Base-by-base conservation (phyloP, 768 basidiomycete species). In the Amanita exitialis region DNA sequence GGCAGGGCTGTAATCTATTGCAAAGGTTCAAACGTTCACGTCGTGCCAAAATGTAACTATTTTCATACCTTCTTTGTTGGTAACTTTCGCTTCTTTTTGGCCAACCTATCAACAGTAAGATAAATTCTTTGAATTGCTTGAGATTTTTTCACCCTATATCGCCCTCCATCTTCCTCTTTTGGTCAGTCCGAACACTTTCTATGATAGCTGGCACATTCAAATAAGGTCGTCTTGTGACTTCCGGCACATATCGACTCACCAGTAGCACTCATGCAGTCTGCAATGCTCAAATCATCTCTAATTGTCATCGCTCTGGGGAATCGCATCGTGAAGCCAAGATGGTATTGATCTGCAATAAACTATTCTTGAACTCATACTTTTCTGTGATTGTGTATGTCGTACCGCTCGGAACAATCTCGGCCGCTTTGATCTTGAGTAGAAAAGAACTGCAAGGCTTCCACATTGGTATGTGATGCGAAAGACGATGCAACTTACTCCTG, bases 351-450 rank as follows among this genome's bases (percentile, higher is more conserved):
- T 82, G 37, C 3, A 12, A 56, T 44, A 20, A 41, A 47, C 43
- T 39, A 38, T 35, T 50, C 28, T 38, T 7, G 3, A 46, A 53
- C 6, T 12, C 15, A 34, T 15, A 4, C 9, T 27, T 5, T 12
- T 30, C 36, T 23, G n/a, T 15, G 23, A 8, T 18, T 27, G 34
- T n/a, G 28, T 32, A 16, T 27, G n/a, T 39, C 56, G 56, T 52
- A 85, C 91, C 86, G 39, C 89, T 77, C 8, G 75, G 68, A 2
- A 82, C 82, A 47, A 98, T 90, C 62, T 97, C 93, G 0, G 94
- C 89, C 0, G 90, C 95, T 66, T 98, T 98, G 51, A 98, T 79
- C 58, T 87, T 87, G 57, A 98, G 53, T 32, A 97, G 86, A 64
- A 99, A 98, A 0, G 95, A 96, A 57, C 94, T 96, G 53, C 46